phyloP scores from a whole-genome alignment of 768 basidiomycete genomes.

The Floccularia luteovirens region DNA sequence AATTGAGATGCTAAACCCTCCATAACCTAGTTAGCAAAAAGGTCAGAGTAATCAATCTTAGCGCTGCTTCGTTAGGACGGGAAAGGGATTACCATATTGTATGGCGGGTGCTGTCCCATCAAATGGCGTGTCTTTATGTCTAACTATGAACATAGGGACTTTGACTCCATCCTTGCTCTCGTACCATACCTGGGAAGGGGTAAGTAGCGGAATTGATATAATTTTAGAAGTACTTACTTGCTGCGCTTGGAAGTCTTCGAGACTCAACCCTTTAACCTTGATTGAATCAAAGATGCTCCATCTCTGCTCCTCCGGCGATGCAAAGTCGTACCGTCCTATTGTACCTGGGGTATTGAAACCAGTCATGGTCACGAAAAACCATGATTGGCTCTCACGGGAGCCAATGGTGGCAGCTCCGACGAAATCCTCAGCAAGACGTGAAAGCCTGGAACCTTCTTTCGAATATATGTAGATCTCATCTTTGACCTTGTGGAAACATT shows the following conservation, averaged over 20 bases:
- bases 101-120: constrained; percentile 74
- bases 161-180: constrained; percentile 71
- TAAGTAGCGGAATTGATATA: neutral
- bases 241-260: constrained; percentile 60
- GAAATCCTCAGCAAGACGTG: constrained; percentile 54
- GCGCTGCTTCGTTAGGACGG: neutral
- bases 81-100: constrained; percentile 52
- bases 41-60: neutral
- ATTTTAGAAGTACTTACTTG: constrained; percentile 37
- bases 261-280: constrained; percentile 49
- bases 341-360: constrained; percentile 72
- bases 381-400: constrained; percentile 42
- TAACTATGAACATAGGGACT: constrained; percentile 82
- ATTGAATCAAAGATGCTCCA: constrained; percentile 57
- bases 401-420: constrained; percentile 56
- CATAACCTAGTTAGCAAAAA: constrained; percentile 45
- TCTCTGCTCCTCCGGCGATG: constrained; percentile 34
- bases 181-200: constrained; percentile 61
- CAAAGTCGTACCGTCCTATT: constrained; percentile 57
- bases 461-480: constrained; percentile 74
- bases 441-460: constrained; percentile 40
- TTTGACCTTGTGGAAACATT: constrained; percentile 42
- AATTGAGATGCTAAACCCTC: constrained; percentile 72
- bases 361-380: constrained; percentile 57
- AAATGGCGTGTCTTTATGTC: constrained; percentile 58